Evolutionary conservation across 2,329 filamentous ascomycete genomes (phyloP), one percentile per base, ranked within the genome.

Genomic region (Shiraia bambusicola): DNA sequence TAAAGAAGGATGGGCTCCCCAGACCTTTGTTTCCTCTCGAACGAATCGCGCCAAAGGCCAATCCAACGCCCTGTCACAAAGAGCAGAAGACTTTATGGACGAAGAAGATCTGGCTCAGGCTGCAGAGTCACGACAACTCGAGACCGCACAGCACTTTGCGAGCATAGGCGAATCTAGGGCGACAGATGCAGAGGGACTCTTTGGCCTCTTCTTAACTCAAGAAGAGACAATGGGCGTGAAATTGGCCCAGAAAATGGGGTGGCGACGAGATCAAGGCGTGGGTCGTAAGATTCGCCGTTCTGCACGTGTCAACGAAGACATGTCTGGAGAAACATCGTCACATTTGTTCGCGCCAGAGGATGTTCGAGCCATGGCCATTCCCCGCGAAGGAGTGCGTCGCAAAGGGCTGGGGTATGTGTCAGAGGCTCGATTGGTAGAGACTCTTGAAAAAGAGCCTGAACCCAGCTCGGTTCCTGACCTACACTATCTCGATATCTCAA

Each of bases 1-100:
- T 42, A 97, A 97, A 70, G 92, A 98, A 76, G 93, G 93, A 73
- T 98, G 92, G 92, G 85, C 88, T 1, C 93, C 93, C 2, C 84
- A 88, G 15, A 86, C 88, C 0, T 98, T 97, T 67, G 84, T 95
- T 8, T 97, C 92, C 6, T 96, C 91, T 37, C 86, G 93, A 16
- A 74, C 81, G 28, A 88, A 88, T 59, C 86, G 90, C 41, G 82
- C 79, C 51, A 88, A 87, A 62, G 80, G 87, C 72, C 76, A 74
- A 25, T 45, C 75, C n/a, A 76, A 80, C 49, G 55, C 71, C 2
- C 54, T 56, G 14, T 70, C 78, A 50, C 83, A 87, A 62, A 82
- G 84, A 34, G 81, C 83, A 1, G 90, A 97, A 67, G 91, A 97
- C 63, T 97, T 91, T 58, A 98, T 98, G 93, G 93, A 98, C 59